phyloP scores from a whole-genome alignment of 176 grass and related monocot species.

The Hyparrhenia diplandra region DNA sequence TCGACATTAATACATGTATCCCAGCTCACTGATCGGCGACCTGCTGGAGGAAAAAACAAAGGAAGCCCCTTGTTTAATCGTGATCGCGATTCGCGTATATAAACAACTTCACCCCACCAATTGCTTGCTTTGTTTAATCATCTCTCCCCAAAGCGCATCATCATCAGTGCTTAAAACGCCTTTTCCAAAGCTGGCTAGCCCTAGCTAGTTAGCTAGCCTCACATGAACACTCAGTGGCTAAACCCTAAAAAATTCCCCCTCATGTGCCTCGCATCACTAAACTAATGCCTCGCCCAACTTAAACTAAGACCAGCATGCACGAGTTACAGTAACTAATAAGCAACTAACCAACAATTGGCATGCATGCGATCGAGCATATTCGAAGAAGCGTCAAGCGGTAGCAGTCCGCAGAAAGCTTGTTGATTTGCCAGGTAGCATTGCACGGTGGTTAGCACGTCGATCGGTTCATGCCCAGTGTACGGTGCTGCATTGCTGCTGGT shows the following conservation, averaged over 20 bases:
- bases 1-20: not conserved
- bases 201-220: not conserved
- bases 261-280: conserved; percentile 17
- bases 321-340: too few relatives aligned
- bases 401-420: not conserved
- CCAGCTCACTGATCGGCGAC: conserved; percentile 7
- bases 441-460: not conserved
- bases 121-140: conserved; percentile 5
- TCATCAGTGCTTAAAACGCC: not conserved
- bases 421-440: not conserved
- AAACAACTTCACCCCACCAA: not conserved
- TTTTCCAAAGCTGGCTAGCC: not conserved
- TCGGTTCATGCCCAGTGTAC: not conserved
- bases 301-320: conserved; percentile 35
- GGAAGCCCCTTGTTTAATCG: not conserved
- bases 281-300: not conserved
- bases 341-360: not conserved
- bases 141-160: not conserved
- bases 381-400: not conserved
- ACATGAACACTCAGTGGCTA: conserved; percentile 6
- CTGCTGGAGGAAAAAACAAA: not conserved
- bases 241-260: not conserved
- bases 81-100: not conserved
- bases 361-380: not conserved
- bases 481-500: not conserved